These are phyloP conservation scores for Pythium volutum DNA, from an alignment of 352 stramenopile species.

Conservation along the genomic window DNA sequence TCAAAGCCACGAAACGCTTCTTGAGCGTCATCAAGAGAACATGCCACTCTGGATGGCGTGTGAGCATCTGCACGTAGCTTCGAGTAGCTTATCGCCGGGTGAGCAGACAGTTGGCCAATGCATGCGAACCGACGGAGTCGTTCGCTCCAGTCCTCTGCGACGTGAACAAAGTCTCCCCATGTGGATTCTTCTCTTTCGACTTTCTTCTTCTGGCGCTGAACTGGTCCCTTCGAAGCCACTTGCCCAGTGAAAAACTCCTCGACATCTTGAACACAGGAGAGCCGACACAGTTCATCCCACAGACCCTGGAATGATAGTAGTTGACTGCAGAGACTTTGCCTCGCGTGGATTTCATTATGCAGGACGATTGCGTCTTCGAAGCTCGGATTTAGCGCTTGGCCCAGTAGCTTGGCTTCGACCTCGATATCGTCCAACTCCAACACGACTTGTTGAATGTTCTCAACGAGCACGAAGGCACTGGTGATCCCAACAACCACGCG, in stretches of 20 bases:
- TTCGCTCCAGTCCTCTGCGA: conserved; percentile 39
- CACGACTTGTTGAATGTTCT: conserved; percentile 14
- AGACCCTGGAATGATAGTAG: conserved; percentile 41
- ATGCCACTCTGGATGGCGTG: conserved; percentile 26
- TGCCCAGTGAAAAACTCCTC: conserved; percentile 58
- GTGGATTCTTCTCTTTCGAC: conserved; percentile 16
- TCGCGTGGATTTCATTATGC: conserved; percentile 32
- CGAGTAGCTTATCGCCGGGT: neutral
- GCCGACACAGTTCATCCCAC: conserved; percentile 45
- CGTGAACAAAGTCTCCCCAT: conserved; percentile 37
- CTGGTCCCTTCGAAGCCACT: conserved; percentile 18
- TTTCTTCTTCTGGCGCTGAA: conserved; percentile 19
- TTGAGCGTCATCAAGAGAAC: conserved; percentile 38
- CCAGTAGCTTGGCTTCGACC: conserved; percentile 8
- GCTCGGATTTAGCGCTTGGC: conserved; percentile 43
- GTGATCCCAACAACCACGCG: conserved; percentile 26
- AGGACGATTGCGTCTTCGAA: conserved; percentile 32
- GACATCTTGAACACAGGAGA: conserved; percentile 51
- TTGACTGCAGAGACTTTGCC: conserved; percentile 31
- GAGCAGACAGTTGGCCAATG: conserved; percentile 16
- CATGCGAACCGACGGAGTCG: conserved; percentile 43
- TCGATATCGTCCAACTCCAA: conserved; percentile 20
- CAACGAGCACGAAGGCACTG: conserved; percentile 4
- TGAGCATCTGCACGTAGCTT: neutral
- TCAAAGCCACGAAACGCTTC: conserved; percentile 56